These are phyloP conservation scores for Phytophthora ohioensis DNA, from an alignment of 352 stramenopile genomes.

Conservation along the genomic window DNA sequence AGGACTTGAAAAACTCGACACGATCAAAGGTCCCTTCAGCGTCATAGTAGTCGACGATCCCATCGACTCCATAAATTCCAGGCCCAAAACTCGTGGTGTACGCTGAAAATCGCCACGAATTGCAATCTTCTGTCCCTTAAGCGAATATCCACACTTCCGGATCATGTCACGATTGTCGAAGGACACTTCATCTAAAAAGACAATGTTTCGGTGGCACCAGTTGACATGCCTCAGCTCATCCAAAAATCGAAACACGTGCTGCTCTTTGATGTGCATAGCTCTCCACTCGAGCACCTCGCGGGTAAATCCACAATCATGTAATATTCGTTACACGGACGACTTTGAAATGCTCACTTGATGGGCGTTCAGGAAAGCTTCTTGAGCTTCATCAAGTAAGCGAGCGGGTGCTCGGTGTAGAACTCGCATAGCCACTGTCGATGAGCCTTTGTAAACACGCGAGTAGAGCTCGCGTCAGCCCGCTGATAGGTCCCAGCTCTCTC, in stretches of 20 bases:
- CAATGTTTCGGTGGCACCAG: conserved; percentile 25
- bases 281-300: neutral
- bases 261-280: conserved; percentile 1
- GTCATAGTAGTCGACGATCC: too few species aligned
- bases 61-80: too few species aligned
- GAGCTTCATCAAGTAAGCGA: neutral
- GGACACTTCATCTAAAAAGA: conserved; percentile 44
- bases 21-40: too few species aligned
- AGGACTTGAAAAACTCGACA: too few species aligned
- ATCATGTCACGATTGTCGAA: conserved; percentile 49
- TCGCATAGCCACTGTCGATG: neutral
- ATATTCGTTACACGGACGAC: neutral
- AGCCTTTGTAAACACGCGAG: neutral
- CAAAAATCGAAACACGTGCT: neutral
- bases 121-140: too few species aligned
- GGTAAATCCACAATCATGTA: neutral
- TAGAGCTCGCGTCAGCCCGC: neutral
- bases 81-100: too few species aligned
- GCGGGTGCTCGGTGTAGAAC: neutral
- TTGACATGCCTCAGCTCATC: conserved; percentile 33
- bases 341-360: neutral
- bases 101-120: too few species aligned
- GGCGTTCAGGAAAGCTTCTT: neutral
- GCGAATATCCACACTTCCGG: conserved; percentile 30
- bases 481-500: conserved; percentile 1